Evolutionary conservation across 1,139 yeast genomes (phyloP), one percentile per base, ranked within the genome.

Genomic region (Yamadazyma diospyri): DNA sequence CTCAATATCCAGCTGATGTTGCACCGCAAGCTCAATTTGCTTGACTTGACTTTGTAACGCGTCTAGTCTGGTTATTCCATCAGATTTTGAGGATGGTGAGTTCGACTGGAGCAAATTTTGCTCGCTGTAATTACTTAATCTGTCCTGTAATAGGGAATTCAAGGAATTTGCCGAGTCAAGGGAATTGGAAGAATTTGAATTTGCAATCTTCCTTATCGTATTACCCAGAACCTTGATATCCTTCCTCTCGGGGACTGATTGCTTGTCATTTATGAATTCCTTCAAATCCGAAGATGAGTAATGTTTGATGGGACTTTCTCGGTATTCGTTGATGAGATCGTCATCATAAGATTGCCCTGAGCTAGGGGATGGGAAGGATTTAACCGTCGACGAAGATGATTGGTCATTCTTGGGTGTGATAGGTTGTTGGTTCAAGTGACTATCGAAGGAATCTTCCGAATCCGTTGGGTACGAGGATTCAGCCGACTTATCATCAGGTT

Each of bases 241-340:
- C 1, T 68, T 67, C 35, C 69, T 46, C 1, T 66, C 64, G 3
- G 70, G 70, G 1, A 62, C 66, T 25, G 54, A 61, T 2, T 35
- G 41, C 37, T 61, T 61, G 43, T 34, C 36, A 14, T 25, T 23
- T n/a, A n/a, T n/a, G 3, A 34, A 18, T 10, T 25, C 16, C 17
- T 30, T 34, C 14, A 15, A 14, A 18, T 7, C 6, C 8, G 8
- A 6, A 18, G 20, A 18, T 6, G 5, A 17, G 9, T 18, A 18
- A 18, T 18, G 20, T 16, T 34, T 34, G 12, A 28, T 24, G n/a
- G 38, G 38, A 25, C 38, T 35, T 15, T 29, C 35, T 16, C 33
- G 30, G 16, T 35, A 35, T 15, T 35, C 38, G 31, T 35, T 35
- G 5, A 35, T 28, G 11, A 35, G 28, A 22, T 35, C 38, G 14